Evolutionary conservation across 169 alveolate species (phyloP).

Genomic region (Blepharisma undulans): DNA sequence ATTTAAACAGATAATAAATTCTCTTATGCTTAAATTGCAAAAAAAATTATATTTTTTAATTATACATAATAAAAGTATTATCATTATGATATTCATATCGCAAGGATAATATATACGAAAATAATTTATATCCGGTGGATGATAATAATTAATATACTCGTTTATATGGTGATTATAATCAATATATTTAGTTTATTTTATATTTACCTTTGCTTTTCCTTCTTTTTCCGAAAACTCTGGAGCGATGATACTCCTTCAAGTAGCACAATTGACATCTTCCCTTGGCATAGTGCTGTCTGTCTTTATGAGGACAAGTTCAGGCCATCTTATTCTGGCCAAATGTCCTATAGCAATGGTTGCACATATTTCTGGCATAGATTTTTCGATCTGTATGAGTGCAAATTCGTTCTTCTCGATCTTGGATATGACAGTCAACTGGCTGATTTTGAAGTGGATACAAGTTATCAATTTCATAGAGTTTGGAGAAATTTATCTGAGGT

Average conservation of each 20-base stretch:
- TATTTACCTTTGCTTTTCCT: background rate
- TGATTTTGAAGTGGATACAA: background rate
- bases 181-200: background rate
- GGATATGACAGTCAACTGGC: background rate
- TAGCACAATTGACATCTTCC: slow-evolving; percentile 41
- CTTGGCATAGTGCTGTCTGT: slow-evolving; percentile 26
- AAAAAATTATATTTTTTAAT: too few relatives aligned
- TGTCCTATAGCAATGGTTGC: slow-evolving; percentile 78
- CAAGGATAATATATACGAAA: background rate
- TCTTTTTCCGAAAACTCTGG: background rate
- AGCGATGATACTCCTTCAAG: slow-evolving; percentile 1
- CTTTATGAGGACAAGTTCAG: slow-evolving; percentile 66
- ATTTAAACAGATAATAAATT: background rate
- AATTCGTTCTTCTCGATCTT: background rate
- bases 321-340: slow-evolving; percentile 77
- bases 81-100: background rate
- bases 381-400: slow-evolving; percentile 77
- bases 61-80: background rate
- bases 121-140: background rate
- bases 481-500: background rate
- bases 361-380: slow-evolving; percentile 84
- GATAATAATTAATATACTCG: background rate
- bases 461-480: background rate
- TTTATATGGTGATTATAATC: background rate
- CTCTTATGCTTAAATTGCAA: background rate